These are phyloP conservation scores for Penicillium silybi DNA, from an alignment of 495 filamentous ascomycete genomes.

Conservation along the genomic window DNA sequence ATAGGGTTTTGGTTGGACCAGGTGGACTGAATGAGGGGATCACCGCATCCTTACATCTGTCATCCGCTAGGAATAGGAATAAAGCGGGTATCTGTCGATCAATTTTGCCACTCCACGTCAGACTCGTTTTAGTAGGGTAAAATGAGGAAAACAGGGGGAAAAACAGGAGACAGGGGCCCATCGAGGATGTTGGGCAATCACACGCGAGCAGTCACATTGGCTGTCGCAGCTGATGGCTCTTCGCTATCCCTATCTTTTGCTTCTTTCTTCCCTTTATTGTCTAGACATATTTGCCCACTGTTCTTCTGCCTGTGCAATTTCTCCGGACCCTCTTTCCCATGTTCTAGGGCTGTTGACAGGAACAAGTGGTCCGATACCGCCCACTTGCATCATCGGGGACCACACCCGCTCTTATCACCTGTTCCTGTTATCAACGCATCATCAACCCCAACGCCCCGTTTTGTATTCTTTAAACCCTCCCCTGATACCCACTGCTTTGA, in stretches of 20 bases:
- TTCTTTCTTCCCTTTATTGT: not conserved
- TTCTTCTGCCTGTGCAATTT: not conserved
- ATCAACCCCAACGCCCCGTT: slow-evolving; percentile 4
- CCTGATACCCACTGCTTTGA: not conserved
- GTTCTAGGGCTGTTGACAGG: not conserved
- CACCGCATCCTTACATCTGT: slow-evolving; percentile 7
- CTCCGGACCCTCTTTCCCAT: not conserved
- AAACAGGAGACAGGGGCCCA: not conserved
- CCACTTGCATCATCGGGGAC: slow-evolving; percentile 15
- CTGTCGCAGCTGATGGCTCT: not conserved
- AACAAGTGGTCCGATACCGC: slow-evolving; percentile 15
- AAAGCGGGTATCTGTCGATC: slow-evolving; percentile 8
- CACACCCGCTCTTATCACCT: slow-evolving; percentile 16
- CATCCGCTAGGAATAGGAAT: slow-evolving; percentile 3
- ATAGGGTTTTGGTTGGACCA: not conserved
- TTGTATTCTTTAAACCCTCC: not conserved
- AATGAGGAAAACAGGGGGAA: not conserved
- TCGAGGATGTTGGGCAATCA: slow-evolving; percentile 3
- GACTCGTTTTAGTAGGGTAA: not conserved
- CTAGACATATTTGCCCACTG: not conserved
- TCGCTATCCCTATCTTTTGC: not conserved
- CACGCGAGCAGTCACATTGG: slow-evolving; percentile 22
- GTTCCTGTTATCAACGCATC: slow-evolving; percentile 20
- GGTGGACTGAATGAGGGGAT: not conserved
- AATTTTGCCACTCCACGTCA: slow-evolving; percentile 16